These are phyloP conservation scores for Tieghemostelium lacteum DNA, from an alignment of 78 protist species.

Conservation along the genomic window DNA sequence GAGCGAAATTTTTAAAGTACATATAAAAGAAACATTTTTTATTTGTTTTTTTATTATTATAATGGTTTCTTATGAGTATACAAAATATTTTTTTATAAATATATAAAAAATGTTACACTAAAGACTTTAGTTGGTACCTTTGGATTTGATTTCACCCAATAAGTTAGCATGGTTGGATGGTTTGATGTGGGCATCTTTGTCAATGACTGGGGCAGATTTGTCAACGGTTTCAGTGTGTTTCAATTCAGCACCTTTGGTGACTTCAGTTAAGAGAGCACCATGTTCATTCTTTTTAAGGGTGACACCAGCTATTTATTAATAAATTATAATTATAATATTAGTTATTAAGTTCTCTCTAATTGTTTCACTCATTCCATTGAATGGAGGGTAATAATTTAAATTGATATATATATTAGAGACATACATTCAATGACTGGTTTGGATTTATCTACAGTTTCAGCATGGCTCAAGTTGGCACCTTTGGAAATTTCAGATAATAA, in stretches of 20 bases:
- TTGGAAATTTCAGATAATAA: conserved; percentile 13
- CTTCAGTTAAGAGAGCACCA: not conserved
- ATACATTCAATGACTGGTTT: conserved; percentile 22
- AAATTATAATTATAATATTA: no score
- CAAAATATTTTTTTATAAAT: not conserved
- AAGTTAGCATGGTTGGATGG: not conserved
- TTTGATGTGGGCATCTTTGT: not conserved
- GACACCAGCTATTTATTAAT: no score
- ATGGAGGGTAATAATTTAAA: no score
- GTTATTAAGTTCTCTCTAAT: no score
- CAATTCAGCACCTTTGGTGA: conserved; percentile 24
- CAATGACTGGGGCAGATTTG: conserved; percentile 28
- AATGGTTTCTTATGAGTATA: not conserved
- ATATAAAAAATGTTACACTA: not conserved
- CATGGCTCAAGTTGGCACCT: conserved; percentile 14
- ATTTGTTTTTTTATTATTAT: not conserved
- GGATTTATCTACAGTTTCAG: conserved; percentile 32
- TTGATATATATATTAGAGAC: not conserved
- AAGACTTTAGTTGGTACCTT: not conserved
- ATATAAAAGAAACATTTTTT: not conserved
- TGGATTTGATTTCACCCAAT: conserved; percentile 9
- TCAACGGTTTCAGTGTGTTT: conserved; percentile 8
- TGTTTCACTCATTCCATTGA: no score
- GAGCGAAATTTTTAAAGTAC: not conserved
- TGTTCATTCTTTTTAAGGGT: conserved; percentile 10